Evolutionary conservation across 2,329 filamentous ascomycete genomes (phyloP), one percentile per base, ranked within the genome.

Genomic region (Aureobasidium sp.): DNA sequence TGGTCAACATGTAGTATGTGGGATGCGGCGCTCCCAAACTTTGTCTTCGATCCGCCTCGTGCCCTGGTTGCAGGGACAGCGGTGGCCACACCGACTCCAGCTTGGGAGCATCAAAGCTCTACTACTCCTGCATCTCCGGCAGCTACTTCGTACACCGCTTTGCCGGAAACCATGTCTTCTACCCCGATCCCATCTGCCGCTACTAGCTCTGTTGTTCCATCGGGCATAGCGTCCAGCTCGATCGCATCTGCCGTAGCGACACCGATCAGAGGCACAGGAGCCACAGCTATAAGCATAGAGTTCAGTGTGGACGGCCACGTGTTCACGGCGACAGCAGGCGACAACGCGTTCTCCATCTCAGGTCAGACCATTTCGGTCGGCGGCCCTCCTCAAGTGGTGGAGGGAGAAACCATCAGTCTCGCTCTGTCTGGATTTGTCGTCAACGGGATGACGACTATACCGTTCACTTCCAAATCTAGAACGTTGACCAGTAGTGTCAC

Each of bases 21-120:
- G 66, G 69, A 68, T 48, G 50, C 59, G 5, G 65, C 62, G n/a
- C 51, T 69, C 10, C 68, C 68, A 15, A 71, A 70, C 20, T 68
- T 64, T 60, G 66, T 68, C 61, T 71, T 68, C 33, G 70, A 70
- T 51, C 69, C 71, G 8, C 69, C 71, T 13, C 66, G 68, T 27
- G 68, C 70, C 10, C 38, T 73, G 29, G 62, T 68, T 23, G 54
- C 62, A n/a, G 64, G 31, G 7, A 31, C 61, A 29, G 20, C 64
- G 38, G 20, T 59, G 20, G 58, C 50, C 9, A 38, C 48, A 42
- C 65, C 65, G 18, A 66, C 65, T 20, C n/a, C 36, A 16, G 31
- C 40, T 27, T 61, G 43, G 43, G 20, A 20, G 25, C 15, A 25
- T n/a, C 45, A 36, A 25, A 20, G 20, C 25, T 48, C 62, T 10